Conservation (phyloP, 164 flowering plant species). For the Berberis thunbergii region DNA sequence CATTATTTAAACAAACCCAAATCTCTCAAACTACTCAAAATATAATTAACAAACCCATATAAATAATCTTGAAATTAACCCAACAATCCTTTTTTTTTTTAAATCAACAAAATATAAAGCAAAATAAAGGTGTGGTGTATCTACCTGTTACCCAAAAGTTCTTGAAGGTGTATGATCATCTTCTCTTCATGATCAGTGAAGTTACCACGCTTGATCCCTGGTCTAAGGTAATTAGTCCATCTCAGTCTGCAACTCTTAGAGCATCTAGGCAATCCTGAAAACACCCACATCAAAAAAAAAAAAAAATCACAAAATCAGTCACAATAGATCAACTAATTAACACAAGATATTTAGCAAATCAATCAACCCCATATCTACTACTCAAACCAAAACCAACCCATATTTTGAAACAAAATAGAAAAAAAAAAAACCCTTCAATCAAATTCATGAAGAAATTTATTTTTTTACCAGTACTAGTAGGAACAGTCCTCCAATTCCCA, state of each 20-base stretch:
- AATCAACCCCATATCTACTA: no score
- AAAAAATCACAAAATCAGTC: background rate
- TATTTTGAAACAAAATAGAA: background rate
- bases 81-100: no score
- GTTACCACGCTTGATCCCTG: constrained; percentile 47
- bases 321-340: background rate
- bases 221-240: constrained; percentile 54
- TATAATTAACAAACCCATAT: background rate
- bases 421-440: background rate
- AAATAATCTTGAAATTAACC: background rate
- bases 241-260: constrained; percentile 55
- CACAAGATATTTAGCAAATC: no score
- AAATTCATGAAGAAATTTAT: background rate
- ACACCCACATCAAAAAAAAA: background rate
- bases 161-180: constrained; percentile 53
- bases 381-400: no score
- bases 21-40: background rate
- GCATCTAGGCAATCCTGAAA: constrained; percentile 40
- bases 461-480: constrained; percentile 26
- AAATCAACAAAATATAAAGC: background rate
- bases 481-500: constrained; percentile 40
- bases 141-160: constrained; percentile 49
- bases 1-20: constrained; percentile 7
- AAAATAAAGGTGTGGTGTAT: background rate
- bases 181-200: constrained; percentile 46